A percentile compares a stretch with the other conserved stretches of the same genome.
phyloP scores from a whole-genome alignment of 164 flowering plant species.

The grape (Vitis vinifera) region ASM3070453v1 NC_081815.1:7100001-7100500 shows the following conservation, averaged over 20 bases:
- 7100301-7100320: constrained; percentile 85
- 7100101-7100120: background rate
- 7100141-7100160: constrained; percentile 63
- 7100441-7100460: constrained; percentile 85
- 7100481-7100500: constrained; percentile 83
- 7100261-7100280: constrained; percentile 93
- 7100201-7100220: constrained; percentile 68
- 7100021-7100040: constrained; percentile 60
- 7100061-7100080: constrained; percentile 51
- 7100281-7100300: constrained; percentile 97
- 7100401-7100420: constrained; percentile 94
- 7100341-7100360: constrained; percentile 94
- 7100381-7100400: constrained; percentile 83
- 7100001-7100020: constrained; percentile 85
- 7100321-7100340: constrained; percentile 86
- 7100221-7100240: constrained; percentile 77
- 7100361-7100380: constrained; percentile 78
- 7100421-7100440: constrained; percentile 96
- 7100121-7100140: constrained; percentile 23
- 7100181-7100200: constrained; percentile 64
- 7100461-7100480: constrained; percentile 88
- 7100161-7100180: constrained; percentile 59
- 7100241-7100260: constrained; percentile 86
- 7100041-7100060: constrained; percentile 38
- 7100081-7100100: background rate